Evolutionary conservation across 1,139 yeast genomes (phyloP).

Genomic region (Saccharomyces hybrid): DNA sequence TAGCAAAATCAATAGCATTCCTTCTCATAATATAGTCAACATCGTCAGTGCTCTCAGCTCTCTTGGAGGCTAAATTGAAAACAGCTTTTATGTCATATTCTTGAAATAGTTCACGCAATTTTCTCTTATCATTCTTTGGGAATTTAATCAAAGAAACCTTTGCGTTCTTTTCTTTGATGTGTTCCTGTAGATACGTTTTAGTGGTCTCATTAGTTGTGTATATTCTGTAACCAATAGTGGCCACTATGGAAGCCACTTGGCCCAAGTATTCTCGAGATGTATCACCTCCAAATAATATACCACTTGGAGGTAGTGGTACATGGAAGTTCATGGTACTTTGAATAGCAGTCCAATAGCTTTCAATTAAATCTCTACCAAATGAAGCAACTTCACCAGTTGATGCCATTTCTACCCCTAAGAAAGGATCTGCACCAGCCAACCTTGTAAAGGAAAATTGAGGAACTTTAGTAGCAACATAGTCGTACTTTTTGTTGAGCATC

Average conservation of each 20-base stretch:
- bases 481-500: conserved; percentile 46
- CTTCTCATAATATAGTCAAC: conserved; percentile 97
- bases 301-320: conserved; percentile 83
- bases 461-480: conserved; percentile 91
- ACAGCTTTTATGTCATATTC: conserved; percentile 77
- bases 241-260: conserved; percentile 59
- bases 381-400: conserved; percentile 98
- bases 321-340: conserved; percentile 96
- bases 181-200: conserved; percentile 53
- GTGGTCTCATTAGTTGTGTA: conserved; percentile 71
- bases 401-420: conserved; percentile 97
- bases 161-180: conserved; percentile 33
- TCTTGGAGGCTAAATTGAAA: conserved; percentile 80
- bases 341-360: conserved; percentile 96
- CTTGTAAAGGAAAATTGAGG: conserved; percentile 98
- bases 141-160: conserved; percentile 65
- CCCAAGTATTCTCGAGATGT: conserved; percentile 63
- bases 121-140: conserved; percentile 90
- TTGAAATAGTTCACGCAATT: conserved; percentile 87
- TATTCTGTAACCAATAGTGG: conserved; percentile 61
- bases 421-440: conserved; percentile 98
- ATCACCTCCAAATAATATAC: conserved; percentile 92
- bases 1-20: conserved; percentile 95
- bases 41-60: conserved; percentile 79
- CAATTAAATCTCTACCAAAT: conserved; percentile 75